Percentiles rank a stretch among this genome's conserved stretches.
These are phyloP conservation scores for Metarhizium album DNA, from an alignment of 2,329 filamentous ascomycete species.

Conservation along the genomic window DNA sequence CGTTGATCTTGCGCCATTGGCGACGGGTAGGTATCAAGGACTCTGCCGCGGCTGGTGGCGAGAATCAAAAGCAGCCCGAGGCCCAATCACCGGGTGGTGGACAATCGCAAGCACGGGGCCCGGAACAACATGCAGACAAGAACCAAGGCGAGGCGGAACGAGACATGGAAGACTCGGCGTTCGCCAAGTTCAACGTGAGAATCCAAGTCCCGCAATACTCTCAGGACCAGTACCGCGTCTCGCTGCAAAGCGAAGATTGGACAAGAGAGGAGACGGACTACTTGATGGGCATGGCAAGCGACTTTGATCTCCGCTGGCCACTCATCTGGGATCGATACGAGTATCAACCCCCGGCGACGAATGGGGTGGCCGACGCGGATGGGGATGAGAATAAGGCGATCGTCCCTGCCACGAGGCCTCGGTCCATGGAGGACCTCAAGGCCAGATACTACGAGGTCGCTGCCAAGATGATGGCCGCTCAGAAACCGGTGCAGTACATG, in stretches of 20 bases:
- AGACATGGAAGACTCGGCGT: conserved; percentile 48
- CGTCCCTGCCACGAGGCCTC: conserved; percentile 39
- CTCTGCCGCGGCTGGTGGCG: neutral
- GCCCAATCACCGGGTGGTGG: conserved; percentile 23
- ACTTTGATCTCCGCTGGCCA: conserved; percentile 84
- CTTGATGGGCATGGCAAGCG: conserved; percentile 60
- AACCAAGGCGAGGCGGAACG: conserved; percentile 13
- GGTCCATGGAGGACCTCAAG: conserved; percentile 85
- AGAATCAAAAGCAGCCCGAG: conserved; percentile 11
- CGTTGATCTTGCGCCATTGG: conserved; percentile 70
- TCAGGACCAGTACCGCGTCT: conserved; percentile 73
- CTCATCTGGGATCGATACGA: conserved; percentile 91
- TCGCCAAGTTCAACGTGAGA: conserved; percentile 81
- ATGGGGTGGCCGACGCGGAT: conserved; percentile 33
- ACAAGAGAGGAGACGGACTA: conserved; percentile 91
- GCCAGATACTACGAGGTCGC: conserved; percentile 81
- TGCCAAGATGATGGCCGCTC: conserved; percentile 67
- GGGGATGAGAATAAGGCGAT: conserved; percentile 41
- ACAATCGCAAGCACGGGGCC: neutral
- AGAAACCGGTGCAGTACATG: conserved; percentile 79
- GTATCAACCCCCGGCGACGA: conserved; percentile 40
- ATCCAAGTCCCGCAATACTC: conserved; percentile 72
- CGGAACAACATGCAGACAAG: neutral
- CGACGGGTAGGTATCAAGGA: conserved; percentile 45
- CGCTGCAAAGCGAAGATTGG: conserved; percentile 70